These are phyloP conservation scores for Pleurotus ostreatus DNA, from an alignment of 768 basidiomycete genomes.

Conservation along the genomic window DNA sequence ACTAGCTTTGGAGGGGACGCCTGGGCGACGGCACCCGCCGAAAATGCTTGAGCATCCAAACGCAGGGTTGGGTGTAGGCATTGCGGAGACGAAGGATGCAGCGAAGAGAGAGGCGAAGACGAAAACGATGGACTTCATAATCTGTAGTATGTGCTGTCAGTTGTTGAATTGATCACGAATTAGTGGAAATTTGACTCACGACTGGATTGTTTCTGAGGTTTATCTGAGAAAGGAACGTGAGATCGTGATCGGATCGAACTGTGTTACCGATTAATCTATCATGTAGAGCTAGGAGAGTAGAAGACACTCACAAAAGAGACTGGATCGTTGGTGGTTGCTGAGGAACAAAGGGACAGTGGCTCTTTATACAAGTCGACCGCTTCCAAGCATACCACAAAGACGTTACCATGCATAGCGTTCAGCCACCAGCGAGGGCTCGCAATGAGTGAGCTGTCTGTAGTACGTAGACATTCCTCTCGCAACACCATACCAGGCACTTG, in stretches of 20 bases:
- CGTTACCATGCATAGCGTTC: neutral
- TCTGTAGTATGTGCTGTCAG: neutral
- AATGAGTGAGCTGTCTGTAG: neutral
- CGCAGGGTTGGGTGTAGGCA: slow-evolving; percentile 1
- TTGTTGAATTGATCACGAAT: neutral
- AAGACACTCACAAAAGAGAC: neutral
- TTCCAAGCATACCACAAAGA: neutral
- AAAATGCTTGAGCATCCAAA: slow-evolving; percentile 1
- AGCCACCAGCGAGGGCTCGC: neutral
- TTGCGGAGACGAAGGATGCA: neutral
- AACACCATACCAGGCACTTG: neutral
- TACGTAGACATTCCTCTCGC: neutral
- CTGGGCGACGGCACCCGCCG: slow-evolving; percentile 4
- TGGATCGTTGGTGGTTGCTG: neutral
- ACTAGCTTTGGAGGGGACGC: neutral
- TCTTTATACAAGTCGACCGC: neutral
- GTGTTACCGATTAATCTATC: neutral
- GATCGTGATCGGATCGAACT: neutral
- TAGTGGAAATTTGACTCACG: neutral
- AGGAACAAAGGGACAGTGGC: neutral
- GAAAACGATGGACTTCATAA: slow-evolving; percentile 7
- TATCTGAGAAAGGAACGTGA: neutral
- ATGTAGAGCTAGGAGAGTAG: neutral
- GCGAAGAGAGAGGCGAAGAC: neutral
- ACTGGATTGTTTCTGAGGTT: neutral